Conservation (phyloP, 1,284 basidiomycete genomes). For the Austroboletus rostrupii region DNA sequence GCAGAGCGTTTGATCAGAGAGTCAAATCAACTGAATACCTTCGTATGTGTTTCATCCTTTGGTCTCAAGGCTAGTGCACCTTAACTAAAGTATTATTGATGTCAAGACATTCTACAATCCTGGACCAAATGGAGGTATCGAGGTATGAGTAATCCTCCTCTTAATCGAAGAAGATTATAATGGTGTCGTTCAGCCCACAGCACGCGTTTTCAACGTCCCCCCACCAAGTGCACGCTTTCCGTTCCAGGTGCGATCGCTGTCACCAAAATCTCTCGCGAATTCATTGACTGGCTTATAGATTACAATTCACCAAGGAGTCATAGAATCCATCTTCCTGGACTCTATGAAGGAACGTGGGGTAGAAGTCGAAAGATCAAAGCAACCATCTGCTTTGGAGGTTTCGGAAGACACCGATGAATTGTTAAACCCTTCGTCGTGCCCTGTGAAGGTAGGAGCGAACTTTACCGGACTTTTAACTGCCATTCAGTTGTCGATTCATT, state of each 20-base stretch:
- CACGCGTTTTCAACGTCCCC: slow-evolving; percentile 55
- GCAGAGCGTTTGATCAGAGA: not conserved
- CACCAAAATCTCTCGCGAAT: not conserved
- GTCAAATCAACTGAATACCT: not conserved
- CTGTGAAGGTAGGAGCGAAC: slow-evolving; percentile 44
- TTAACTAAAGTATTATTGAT: no score
- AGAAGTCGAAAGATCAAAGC: slow-evolving; percentile 52
- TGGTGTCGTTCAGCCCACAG: slow-evolving; percentile 43
- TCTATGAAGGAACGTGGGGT: slow-evolving; percentile 49
- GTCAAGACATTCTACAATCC: slow-evolving; percentile 70
- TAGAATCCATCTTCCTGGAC: slow-evolving; percentile 65
- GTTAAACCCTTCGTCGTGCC: slow-evolving; percentile 43
- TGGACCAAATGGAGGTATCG: slow-evolving; percentile 46
- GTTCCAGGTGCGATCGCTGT: slow-evolving; percentile 44
- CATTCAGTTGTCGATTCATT: not conserved
- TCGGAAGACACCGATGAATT: slow-evolving; percentile 39
- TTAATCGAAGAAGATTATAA: not conserved
- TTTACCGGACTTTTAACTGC: no score
- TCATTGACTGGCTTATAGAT: slow-evolving; percentile 34
- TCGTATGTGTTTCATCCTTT: not conserved
- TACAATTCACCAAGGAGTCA: slow-evolving; percentile 70
- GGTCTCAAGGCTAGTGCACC: slow-evolving; percentile 30
- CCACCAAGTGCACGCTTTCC: slow-evolving; percentile 58
- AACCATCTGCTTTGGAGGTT: slow-evolving; percentile 51
- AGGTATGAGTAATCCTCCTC: slow-evolving; percentile 33